phyloP scores from a whole-genome alignment of 306 rosid species.

The Ormosia emarginata region DNA sequence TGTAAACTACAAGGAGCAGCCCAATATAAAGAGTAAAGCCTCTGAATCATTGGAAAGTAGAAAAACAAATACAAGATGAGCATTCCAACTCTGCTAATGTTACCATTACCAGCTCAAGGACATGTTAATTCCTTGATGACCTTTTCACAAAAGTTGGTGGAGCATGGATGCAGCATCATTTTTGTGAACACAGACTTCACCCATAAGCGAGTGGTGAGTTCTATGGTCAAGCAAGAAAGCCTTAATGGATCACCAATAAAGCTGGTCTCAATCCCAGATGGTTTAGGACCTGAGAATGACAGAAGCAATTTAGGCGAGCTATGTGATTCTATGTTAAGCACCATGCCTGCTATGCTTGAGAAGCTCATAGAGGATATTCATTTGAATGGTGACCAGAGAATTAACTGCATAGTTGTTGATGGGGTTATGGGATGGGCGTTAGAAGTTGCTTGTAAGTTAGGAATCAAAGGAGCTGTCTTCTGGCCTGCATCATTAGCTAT shows the following conservation, averaged over 20 bases:
- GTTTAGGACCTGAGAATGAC: constrained; percentile 14
- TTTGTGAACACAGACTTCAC: constrained; percentile 22
- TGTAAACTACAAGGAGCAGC: too few relatives aligned
- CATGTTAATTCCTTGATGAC: constrained; percentile 32
- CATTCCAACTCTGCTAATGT: constrained; percentile 13
- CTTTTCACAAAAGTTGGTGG: constrained; percentile 17
- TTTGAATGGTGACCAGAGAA: background rate
- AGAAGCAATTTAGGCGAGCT: background rate
- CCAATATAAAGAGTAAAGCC: too few relatives aligned
- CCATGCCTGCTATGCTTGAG: constrained; percentile 38
- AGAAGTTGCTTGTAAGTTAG: constrained; percentile 4
- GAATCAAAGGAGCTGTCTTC: constrained; percentile 22
- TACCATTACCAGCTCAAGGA: constrained; percentile 31
- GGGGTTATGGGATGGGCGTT: constrained; percentile 3
- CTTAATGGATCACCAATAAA: background rate
- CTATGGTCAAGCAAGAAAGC: background rate
- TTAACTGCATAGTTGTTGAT: constrained; percentile 17
- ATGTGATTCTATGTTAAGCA: background rate
- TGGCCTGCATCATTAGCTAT: constrained; percentile 4
- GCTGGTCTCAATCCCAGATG: constrained; percentile 25
- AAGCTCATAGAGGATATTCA: constrained; percentile 28
- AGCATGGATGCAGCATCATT: constrained; percentile 26
- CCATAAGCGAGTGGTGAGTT: constrained; percentile 13
- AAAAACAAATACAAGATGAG: background rate
- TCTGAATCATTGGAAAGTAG: background rate